Conservation (phyloP, 768 basidiomycete genomes). For the Nevesoporus exiguus region DNA sequence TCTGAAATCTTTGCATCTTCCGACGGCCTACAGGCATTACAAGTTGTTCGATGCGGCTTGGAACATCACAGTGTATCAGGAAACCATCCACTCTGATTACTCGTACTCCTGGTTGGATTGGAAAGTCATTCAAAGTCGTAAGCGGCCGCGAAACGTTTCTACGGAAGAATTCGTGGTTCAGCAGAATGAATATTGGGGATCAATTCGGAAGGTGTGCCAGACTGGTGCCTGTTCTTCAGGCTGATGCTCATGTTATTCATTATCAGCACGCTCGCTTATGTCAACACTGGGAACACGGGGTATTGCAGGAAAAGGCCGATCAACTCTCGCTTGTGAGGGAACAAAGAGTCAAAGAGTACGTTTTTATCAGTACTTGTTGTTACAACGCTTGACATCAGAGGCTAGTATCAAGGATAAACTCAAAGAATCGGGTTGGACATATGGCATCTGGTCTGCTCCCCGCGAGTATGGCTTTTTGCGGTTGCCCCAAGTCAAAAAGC, state of each 20-base stretch:
- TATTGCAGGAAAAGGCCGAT: not conserved
- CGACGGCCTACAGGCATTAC: not conserved
- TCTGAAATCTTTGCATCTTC: not conserved
- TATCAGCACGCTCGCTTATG: slow-evolving; percentile 8
- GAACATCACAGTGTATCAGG: not conserved
- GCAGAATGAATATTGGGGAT: not conserved
- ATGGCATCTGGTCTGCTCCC: not conserved
- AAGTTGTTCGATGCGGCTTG: not conserved
- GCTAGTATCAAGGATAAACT: not conserved
- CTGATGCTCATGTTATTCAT: not conserved
- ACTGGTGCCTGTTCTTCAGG: not conserved
- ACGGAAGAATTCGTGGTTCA: not conserved
- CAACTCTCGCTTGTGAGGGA: not conserved
- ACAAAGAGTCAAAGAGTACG: slow-evolving; percentile 5
- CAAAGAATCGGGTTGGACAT: not conserved
- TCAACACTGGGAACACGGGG: not conserved
- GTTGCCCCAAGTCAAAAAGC: slow-evolving; percentile 7
- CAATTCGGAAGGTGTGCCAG: slow-evolving; percentile 3
- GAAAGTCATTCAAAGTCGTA: not conserved
- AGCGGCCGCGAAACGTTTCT: not conserved
- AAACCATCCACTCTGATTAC: fast-evolving
- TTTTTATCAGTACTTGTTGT: not conserved
- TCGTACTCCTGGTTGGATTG: slow-evolving; percentile 4
- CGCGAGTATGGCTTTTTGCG: not conserved
- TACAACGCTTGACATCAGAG: not conserved